phyloP scores from a whole-genome alignment of 441 rosid genomes.

The Jatropha podagrica region DNA sequence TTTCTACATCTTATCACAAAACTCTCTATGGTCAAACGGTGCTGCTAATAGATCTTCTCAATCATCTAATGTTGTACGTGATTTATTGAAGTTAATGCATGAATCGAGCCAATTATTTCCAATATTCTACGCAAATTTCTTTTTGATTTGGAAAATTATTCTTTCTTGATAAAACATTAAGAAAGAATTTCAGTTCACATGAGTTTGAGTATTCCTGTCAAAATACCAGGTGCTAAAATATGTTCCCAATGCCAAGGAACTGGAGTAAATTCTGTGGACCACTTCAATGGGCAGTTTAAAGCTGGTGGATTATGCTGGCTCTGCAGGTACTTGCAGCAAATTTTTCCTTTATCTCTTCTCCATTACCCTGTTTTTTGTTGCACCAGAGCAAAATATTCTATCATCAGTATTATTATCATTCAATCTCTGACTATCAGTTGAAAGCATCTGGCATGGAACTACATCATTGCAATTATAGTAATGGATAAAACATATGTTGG shows the following conservation, averaged over 20 bases:
- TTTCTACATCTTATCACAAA: not conserved
- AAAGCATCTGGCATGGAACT: not conserved
- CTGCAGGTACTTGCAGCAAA: constrained; percentile 57
- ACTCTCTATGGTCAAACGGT: too few relatives aligned
- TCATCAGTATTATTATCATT: not conserved
- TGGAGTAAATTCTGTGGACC: constrained; percentile 41
- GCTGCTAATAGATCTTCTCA: not conserved
- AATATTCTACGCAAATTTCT: not conserved
- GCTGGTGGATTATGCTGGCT: constrained; percentile 94
- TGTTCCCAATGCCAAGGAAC: constrained; percentile 82
- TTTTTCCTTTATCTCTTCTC: not conserved
- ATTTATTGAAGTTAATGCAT: not conserved
- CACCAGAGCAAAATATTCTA: constrained; percentile 4
- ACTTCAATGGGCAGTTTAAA: constrained; percentile 37
- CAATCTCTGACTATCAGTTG: not conserved
- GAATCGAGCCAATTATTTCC: not conserved
- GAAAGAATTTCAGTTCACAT: not conserved
- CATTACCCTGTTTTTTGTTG: not conserved
- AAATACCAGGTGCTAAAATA: constrained; percentile 45
- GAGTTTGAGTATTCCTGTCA: constrained; percentile 4
- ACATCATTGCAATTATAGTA: not conserved
- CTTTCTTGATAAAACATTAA: not conserved
- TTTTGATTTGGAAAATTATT: not conserved
- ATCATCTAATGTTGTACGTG: not conserved
- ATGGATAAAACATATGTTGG: not conserved